A percentile compares a stretch with the other conserved stretches of the same genome.
Conservation (phyloP, 306 rosid genomes). For the Acacia melanoxylon region DNA sequence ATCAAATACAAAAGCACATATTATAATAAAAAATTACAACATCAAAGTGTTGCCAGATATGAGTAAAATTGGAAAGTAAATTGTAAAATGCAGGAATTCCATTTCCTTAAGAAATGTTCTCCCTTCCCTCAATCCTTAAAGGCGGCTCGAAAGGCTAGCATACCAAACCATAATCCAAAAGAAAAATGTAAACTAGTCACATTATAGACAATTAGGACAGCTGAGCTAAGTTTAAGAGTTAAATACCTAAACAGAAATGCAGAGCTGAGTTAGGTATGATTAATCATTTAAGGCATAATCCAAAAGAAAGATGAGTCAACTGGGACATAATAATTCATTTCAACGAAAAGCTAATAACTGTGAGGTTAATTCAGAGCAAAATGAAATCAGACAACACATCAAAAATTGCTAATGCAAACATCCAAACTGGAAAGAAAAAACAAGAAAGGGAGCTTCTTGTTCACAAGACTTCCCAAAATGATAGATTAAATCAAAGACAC, state of each 20-base stretch:
- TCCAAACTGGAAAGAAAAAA: neutral
- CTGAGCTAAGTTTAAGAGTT: neutral
- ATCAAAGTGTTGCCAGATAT: no score
- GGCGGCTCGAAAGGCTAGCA: no score
- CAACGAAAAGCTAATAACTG: neutral
- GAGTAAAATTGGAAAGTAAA: no score
- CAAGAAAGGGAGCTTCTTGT: neutral
- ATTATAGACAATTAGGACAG: no score
- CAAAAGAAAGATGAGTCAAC: neutral
- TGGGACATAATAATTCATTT: neutral
- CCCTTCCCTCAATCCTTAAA: no score
- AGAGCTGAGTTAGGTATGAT: neutral
- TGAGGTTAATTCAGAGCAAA: neutral
- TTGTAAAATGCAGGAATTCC: no score
- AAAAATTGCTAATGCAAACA: neutral
- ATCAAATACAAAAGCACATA: no score
- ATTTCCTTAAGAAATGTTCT: no score
- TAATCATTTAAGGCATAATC: neutral
- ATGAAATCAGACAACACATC: neutral
- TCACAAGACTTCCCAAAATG: neutral
- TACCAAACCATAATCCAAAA: no score
- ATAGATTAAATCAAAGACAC: neutral
- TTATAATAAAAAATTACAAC: no score
- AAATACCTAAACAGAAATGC: neutral
- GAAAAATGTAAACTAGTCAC: no score